phyloP scores from a whole-genome alignment of 2,329 filamentous ascomycete genomes.

The Dactylonectria macrodidyma region DNA sequence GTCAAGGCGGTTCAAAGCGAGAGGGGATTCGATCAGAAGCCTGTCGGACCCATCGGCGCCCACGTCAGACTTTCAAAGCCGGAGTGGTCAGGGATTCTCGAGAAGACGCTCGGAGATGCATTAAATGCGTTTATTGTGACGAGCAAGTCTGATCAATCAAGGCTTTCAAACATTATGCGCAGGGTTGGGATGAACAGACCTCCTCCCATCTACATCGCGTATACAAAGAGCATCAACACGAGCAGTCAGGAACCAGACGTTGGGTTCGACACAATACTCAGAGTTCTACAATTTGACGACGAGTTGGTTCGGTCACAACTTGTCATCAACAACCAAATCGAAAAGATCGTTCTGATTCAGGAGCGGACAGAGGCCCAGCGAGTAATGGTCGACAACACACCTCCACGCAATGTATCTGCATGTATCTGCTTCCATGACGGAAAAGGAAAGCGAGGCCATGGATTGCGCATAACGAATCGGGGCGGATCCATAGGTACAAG shows the following conservation, averaged over 20 bases:
- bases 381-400: conserved; percentile 75
- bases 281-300: conserved; percentile 86
- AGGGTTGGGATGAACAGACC: conserved; percentile 66
- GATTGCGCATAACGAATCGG: conserved; percentile 68
- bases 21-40: conserved; percentile 76
- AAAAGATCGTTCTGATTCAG: conserved; percentile 86
- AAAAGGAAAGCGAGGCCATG: conserved; percentile 67
- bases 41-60: conserved; percentile 87
- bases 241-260: conserved; percentile 77
- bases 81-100: conserved; percentile 87
- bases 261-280: conserved; percentile 82
- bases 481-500: conserved; percentile 59
- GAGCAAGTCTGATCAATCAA: conserved; percentile 81
- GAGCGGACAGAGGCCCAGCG: conserved; percentile 76
- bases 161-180: conserved; percentile 77
- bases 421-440: conserved; percentile 80
- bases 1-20: conserved; percentile 80
- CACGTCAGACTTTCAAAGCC: conserved; percentile 84
- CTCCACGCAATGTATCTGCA: conserved; percentile 79
- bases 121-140: conserved; percentile 87
- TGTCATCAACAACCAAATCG: conserved; percentile 86
- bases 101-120: conserved; percentile 78
- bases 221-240: conserved; percentile 54
- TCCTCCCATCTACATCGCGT: conserved; percentile 58
- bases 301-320: conserved; percentile 84